These are phyloP conservation scores for Pugionium dolabratum DNA, from an alignment of 345 rosid genomes.

Conservation along the genomic window DNA sequence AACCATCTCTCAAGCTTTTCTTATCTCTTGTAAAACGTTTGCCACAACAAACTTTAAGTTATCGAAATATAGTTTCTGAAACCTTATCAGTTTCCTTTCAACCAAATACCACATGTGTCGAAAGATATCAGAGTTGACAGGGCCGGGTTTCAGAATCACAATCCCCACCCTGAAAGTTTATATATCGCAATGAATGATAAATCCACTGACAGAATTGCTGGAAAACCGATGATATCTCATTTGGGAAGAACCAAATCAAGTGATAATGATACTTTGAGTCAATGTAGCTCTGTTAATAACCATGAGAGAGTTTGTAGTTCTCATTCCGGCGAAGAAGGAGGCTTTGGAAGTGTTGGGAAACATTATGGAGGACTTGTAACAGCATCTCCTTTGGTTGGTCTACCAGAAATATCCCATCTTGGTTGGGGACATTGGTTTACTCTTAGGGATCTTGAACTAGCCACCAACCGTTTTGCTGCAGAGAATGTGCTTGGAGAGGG, in stretches of 20 bases:
- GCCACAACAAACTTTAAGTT: too few species aligned
- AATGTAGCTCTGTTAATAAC: constrained; percentile 66
- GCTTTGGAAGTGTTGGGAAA: constrained; percentile 61
- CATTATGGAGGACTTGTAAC: constrained; percentile 64
- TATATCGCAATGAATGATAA: constrained; percentile 55
- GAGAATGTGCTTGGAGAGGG: constrained; percentile 96
- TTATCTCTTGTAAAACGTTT: too few species aligned
- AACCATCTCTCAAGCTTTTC: too few species aligned
- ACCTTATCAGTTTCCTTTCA: constrained; percentile 46
- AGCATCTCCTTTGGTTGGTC: constrained; percentile 86
- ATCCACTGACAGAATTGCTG: constrained; percentile 35
- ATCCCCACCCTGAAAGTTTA: constrained; percentile 53
- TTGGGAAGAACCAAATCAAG: constrained; percentile 68
- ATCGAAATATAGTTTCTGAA: too few species aligned
- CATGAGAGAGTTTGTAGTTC: constrained; percentile 71
- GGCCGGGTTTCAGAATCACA: constrained; percentile 53
- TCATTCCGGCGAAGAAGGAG: constrained; percentile 91
- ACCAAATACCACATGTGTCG: constrained; percentile 74
- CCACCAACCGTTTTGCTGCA: constrained; percentile 70
- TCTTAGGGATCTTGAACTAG: constrained; percentile 89
- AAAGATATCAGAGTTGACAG: constrained; percentile 91
- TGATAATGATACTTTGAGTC: constrained; percentile 81
- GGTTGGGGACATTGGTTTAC: constrained; percentile 99
- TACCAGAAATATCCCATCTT: constrained; percentile 92
- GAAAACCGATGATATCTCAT: constrained; percentile 56